These are phyloP conservation scores for Fusarium chlamydosporum DNA, from an alignment of 2,329 filamentous ascomycete species.

Conservation along the genomic window DNA sequence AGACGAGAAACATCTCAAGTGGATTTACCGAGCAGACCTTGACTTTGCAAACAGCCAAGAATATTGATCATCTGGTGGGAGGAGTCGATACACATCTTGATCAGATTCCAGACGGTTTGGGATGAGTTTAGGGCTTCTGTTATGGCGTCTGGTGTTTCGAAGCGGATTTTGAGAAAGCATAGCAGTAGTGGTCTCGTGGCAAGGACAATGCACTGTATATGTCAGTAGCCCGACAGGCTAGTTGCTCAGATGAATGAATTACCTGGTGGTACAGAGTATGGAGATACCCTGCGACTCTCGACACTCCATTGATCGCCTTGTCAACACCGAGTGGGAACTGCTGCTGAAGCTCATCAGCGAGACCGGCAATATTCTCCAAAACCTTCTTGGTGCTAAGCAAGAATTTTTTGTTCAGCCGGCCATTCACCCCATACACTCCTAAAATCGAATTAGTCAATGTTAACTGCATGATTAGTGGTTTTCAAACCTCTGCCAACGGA, in stretches of 20 bases:
- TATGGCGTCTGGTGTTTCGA: constrained; percentile 48
- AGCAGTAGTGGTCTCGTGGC: constrained; percentile 53
- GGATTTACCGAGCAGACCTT: constrained; percentile 62
- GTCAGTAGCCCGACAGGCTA: neutral
- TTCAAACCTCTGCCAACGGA: constrained; percentile 52
- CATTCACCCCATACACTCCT: constrained; percentile 53
- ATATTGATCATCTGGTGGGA: constrained; percentile 56
- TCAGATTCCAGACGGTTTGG: constrained; percentile 52
- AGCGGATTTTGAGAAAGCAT: constrained; percentile 53
- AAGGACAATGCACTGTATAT: constrained; percentile 51
- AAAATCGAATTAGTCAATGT: accelerated
- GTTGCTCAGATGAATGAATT: accelerated
- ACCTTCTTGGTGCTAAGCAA: constrained; percentile 52
- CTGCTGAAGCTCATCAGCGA: constrained; percentile 52
- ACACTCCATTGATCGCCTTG: constrained; percentile 53
- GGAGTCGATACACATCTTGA: constrained; percentile 56
- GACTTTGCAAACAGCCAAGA: constrained; percentile 60
- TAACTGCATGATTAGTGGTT: accelerated
- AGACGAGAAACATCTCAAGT: constrained; percentile 7
- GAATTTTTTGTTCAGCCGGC: constrained; percentile 52
- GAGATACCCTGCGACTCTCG: constrained; percentile 52
- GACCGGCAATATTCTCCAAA: constrained; percentile 49
- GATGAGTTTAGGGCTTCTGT: constrained; percentile 57
- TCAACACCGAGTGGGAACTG: constrained; percentile 52
- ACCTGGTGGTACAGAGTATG: constrained; percentile 55